Evolutionary conservation across 2,329 filamentous ascomycete species (phyloP), one percentile per base, ranked within the genome.

Genomic region (Epichloe sylvatica): DNA sequence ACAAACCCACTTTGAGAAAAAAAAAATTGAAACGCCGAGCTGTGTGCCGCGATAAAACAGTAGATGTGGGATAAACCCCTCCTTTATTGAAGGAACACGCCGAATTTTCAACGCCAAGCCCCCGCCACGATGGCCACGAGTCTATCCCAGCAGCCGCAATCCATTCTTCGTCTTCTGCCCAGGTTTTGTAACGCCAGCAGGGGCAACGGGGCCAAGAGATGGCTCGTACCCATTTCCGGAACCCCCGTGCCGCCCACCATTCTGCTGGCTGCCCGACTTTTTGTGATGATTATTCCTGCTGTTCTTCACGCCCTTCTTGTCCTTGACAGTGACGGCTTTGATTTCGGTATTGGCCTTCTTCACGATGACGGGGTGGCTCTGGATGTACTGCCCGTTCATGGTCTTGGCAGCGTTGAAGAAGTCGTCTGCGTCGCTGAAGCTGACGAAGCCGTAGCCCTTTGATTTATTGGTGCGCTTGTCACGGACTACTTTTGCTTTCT

Each of bases 331-430:
- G 12, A 81, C 75, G 4, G 88, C 80, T 63, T 86, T 88, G 66
- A 98, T 88, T 66, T 97, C 90, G 5, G 91, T 95, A 57, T 84
- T 94, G 56, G 86, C 88, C 65, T 92, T 86, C 66, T 86, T 83
- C 57, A 97, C 78, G 25, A 86, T 73, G 30, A 96, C 86, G 0
- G 92, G 92, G 66, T 97, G 92, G 64, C 89, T 96, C 60, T 94
- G 91, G 63, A 98, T 97, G 68, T 98, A 98, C 70, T 98, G 97
- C 59, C 90, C 90, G 61, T 96, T 86, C 92, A 97, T 97, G 70
- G 97, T 91, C 70, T 92, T 89, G 60, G 89, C 91, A 2, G 92
- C 91, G 60, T 87, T 81, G 73, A 98, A 97, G 65, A 94, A 97
- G 62, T 96, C 90, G 65, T 98, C 92, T 33, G 89, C 86, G 62